phyloP scores from a whole-genome alignment of 2,329 filamentous ascomycete species.

The Anthostomella pinea region DNA sequence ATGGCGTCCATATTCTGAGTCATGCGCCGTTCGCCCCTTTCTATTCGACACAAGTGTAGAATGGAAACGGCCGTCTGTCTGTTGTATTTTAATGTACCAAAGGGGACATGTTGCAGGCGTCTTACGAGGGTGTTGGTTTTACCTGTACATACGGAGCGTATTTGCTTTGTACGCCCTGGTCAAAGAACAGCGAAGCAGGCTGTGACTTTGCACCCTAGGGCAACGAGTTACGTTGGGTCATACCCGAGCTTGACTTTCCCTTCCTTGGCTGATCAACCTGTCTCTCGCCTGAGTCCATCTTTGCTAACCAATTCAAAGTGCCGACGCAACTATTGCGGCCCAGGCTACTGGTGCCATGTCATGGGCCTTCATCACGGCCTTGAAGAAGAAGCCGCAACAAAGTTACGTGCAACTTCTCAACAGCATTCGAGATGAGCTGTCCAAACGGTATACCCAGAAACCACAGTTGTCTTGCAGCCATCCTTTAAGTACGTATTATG shows the following conservation, averaged over 20 bases:
- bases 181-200: constrained; percentile 34
- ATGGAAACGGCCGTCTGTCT: constrained; percentile 4
- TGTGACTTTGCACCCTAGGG: constrained; percentile 43
- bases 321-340: constrained; percentile 83
- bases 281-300: background rate
- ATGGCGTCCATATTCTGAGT: constrained; percentile 4
- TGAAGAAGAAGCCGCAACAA: constrained; percentile 92
- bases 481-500: constrained; percentile 71
- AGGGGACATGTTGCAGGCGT: constrained; percentile 2
- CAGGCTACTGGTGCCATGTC: constrained; percentile 98
- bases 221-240: constrained; percentile 45
- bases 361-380: constrained; percentile 87
- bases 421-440: constrained; percentile 86
- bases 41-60: constrained; percentile 6
- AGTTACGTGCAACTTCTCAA: constrained; percentile 95
- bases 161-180: constrained; percentile 39
- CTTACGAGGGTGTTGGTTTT: constrained; percentile 5
- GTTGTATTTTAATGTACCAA: background rate
- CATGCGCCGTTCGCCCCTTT: constrained; percentile 7
- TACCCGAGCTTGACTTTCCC: background rate
- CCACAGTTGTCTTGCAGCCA: constrained; percentile 96
- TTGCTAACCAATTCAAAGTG: constrained; percentile 49
- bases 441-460: constrained; percentile 87
- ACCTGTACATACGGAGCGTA: constrained; percentile 21
- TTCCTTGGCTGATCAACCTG: constrained; percentile 6